Evolutionary conservation across 78 protist species (phyloP), one percentile per base, ranked within the genome.

Genomic region (Guillardia theta): DNA sequence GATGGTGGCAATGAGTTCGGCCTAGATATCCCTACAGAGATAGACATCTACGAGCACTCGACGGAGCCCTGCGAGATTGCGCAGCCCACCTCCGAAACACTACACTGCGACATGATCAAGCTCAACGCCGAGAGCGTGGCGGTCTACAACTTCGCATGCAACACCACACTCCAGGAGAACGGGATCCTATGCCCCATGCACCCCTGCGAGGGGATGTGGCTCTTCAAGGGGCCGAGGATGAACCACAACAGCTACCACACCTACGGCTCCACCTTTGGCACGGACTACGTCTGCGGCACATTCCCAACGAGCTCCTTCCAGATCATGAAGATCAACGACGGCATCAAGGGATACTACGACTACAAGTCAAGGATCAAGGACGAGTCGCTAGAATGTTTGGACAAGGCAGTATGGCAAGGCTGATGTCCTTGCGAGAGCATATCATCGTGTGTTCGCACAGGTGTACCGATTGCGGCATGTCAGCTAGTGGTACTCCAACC

Each of bases 131-230:
- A 30, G 27, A 37, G 22, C 87, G 87, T 70, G 47, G 87, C 87
- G 39, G 87, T 70, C 45, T 70, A 22, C 87, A 70, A 15, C 44
- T 15, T 37, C 39, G n/a, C 47, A 3, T 15, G 9, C 45, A 24
- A 70, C 41, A 70, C 87, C 3, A 27, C 41, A 22, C n/a, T 27
- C 41, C 15, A 43, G 39, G 37, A 36, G 87, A 70, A 70, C 87
- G 87, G 87, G 4, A 70, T 70, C 45, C 1, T 36, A 1, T 0
- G 22, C 87, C 27, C 33, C 39, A 70, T 70, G 87, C 87, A 70
- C 41, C 87, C 87, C 39, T 37, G 87, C 87, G 87, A 70, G 87
- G 87, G 87, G 47, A 22, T 70, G 47, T 70, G 87, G 87, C 27
- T 70, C 87, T n/a, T n/a, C n/a, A n/a, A n/a, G n/a, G n/a, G n/a